Evolutionary conservation across 345 rosid species (phyloP), one percentile per base, ranked within the genome.

Genomic region (Psidium guajava): DNA sequence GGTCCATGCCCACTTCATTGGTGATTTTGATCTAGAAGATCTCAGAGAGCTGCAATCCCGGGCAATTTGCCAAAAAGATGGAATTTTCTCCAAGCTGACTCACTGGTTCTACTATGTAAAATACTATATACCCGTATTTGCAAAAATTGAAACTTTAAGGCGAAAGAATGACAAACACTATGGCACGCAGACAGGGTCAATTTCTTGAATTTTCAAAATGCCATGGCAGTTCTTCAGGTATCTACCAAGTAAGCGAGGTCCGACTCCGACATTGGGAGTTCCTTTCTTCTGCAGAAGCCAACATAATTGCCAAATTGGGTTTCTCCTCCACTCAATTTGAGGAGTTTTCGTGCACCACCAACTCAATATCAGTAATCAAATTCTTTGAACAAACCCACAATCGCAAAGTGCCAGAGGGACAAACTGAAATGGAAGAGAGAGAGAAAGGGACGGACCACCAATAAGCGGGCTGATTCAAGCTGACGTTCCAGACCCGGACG

Each of bases 401-500:
- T 8, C 77, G 44, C 24, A 0, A 69, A 28, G 21, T 3, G 18
- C 28, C 13, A 28, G 84, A 20, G n/a, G 27, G 42, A 9, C 12
- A 14, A 53, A 52, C 40, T 27, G 59, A 75, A 74, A 82, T 36
- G 24, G 2, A 18, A 25, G 20, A 64, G 7, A 54, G n/a, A 56
- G 61, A 28, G 56, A 40, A 50, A 22, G 24, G 6, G 22, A 91
- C 94, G 87, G 24, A 97, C 99, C 99, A 97, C 98, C 98, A 95
- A 86, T 97, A 97, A 51, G 99, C 99, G 44, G 99, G 99, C 85
- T 93, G 89, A 3, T 75, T 91, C 13, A 97, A 82, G 27, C 74
- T 90, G 75, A 96, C 87, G 86, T 96, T 93, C 96, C 94, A 95
- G 89, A 96, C 89, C 20, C 84, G 84, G 59, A 93, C 98, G 82